Evolutionary conservation across 1,284 basidiomycete genomes (phyloP).

Genomic region (Heterobasidion occidentale): DNA sequence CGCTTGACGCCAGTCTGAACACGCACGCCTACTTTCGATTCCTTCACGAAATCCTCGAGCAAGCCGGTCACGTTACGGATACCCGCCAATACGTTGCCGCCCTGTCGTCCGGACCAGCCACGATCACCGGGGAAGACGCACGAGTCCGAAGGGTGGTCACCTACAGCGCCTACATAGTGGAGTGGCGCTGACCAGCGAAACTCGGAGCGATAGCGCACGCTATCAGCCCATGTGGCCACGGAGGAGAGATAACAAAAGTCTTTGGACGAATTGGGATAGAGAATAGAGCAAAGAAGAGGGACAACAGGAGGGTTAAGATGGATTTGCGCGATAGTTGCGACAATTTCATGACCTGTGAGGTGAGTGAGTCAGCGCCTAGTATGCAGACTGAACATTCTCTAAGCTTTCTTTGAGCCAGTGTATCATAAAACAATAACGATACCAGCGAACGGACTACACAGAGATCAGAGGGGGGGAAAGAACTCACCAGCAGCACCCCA

Average conservation of each 20-base stretch:
- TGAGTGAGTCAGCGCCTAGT: background rate
- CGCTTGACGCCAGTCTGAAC: background rate
- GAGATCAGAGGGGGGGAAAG: background rate
- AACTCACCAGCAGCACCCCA: conserved; percentile 13
- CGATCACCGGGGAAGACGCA: conserved; percentile 73
- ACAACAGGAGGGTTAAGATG: conserved; percentile 75
- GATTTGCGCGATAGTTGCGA: conserved; percentile 90
- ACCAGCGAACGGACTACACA: background rate
- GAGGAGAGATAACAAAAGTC: conserved; percentile 69
- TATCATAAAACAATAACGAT: background rate
- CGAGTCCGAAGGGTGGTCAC: conserved; percentile 68
- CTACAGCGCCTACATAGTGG: conserved; percentile 70
- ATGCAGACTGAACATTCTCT: too few species aligned
- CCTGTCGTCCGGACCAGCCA: conserved; percentile 68
- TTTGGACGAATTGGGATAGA: conserved; percentile 39
- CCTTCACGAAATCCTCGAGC: conserved; percentile 36
- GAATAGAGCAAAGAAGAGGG: conserved; percentile 61
- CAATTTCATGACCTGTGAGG: conserved; percentile 73
- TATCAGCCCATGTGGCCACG: conserved; percentile 85
- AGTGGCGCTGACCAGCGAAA: conserved; percentile 55
- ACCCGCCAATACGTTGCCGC: conserved; percentile 68
- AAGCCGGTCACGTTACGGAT: conserved; percentile 68
- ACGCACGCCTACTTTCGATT: background rate
- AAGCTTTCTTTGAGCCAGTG: too few species aligned
- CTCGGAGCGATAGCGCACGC: conserved; percentile 30